These are phyloP conservation scores for Geoglossum cookeanum DNA, from an alignment of 2,329 filamentous ascomycete species.

Conservation along the genomic window DNA sequence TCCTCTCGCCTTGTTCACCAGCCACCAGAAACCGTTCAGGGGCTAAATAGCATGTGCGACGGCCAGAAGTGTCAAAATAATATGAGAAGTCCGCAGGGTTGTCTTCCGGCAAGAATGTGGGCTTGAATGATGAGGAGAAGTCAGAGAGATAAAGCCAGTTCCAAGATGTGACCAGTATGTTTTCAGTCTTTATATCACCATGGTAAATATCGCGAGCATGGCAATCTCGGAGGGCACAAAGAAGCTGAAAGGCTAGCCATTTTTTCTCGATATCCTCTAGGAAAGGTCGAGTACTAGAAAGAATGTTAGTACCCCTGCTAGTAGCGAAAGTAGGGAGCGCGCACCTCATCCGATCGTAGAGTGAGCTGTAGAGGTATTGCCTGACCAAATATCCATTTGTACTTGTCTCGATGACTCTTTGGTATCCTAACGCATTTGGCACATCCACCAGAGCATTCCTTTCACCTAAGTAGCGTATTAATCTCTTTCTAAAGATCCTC, in stretches of 20 bases:
- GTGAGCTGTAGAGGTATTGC: conserved; percentile 87
- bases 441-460: conserved; percentile 61
- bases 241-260: conserved; percentile 89
- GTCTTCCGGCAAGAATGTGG: conserved; percentile 80
- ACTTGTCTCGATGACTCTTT: conserved; percentile 78
- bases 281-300: conserved; percentile 73
- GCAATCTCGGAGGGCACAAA: conserved; percentile 82
- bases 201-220: conserved; percentile 81
- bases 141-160: conserved; percentile 98
- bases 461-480: conserved; percentile 39
- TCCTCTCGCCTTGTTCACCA: conserved; percentile 44
- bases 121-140: conserved; percentile 91
- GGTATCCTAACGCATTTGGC: conserved; percentile 78
- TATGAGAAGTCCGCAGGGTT: conserved; percentile 96
- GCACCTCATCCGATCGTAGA: conserved; percentile 75
- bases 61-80: conserved; percentile 85
- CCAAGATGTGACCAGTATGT: conserved; percentile 93
- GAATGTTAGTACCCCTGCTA: neutral
- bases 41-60: conserved; percentile 84
- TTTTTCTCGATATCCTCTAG: conserved; percentile 97
- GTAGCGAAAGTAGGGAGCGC: neutral
- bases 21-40: conserved; percentile 68
- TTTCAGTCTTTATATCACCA: conserved; percentile 97
- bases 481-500: conserved; percentile 6
- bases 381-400: conserved; percentile 84